Conservation (phyloP, 169 alveolate genomes). For the Plasmodium ovale region DNA sequence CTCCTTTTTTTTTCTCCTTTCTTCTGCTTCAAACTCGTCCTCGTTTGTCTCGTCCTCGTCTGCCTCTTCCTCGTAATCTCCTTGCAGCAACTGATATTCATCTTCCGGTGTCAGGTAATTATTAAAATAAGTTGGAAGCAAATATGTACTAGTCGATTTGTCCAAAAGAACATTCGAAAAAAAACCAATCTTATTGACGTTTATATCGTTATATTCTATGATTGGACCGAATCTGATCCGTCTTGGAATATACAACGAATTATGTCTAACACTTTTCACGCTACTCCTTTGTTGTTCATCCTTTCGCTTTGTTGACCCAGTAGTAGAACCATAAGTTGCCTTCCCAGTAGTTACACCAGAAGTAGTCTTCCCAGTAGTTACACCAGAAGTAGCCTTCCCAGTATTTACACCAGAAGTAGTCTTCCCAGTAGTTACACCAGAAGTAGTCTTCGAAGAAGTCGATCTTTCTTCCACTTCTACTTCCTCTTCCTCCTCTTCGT, state of each 20-base stretch:
- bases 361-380: too few species aligned
- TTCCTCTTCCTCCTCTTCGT: background rate
- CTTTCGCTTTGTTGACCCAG: too few species aligned
- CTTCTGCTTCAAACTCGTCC: background rate
- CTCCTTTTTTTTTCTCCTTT: background rate
- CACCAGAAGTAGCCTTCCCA: too few species aligned
- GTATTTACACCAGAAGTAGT: too few species aligned
- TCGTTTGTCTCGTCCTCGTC: background rate
- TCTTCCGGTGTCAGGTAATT: slow-evolving; percentile 23
- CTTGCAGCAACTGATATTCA: slow-evolving; percentile 30
- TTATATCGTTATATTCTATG: slow-evolving; percentile 44
- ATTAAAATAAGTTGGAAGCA: slow-evolving; percentile 27
- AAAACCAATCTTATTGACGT: slow-evolving; percentile 35
- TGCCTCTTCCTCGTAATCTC: background rate
- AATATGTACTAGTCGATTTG: background rate
- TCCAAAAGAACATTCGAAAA: slow-evolving; percentile 40
- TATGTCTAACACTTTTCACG: too few species aligned
- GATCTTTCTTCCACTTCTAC: background rate
- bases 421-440: too few species aligned
- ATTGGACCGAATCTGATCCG: slow-evolving; percentile 31
- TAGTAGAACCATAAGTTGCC: too few species aligned
- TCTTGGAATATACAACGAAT: slow-evolving; percentile 33
- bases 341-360: too few species aligned
- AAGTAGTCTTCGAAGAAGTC: background rate
- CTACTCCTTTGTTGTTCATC: too few species aligned